Evolutionary conservation across 2,329 filamentous ascomycete species (phyloP).

Genomic region (Ustulina deusta): DNA sequence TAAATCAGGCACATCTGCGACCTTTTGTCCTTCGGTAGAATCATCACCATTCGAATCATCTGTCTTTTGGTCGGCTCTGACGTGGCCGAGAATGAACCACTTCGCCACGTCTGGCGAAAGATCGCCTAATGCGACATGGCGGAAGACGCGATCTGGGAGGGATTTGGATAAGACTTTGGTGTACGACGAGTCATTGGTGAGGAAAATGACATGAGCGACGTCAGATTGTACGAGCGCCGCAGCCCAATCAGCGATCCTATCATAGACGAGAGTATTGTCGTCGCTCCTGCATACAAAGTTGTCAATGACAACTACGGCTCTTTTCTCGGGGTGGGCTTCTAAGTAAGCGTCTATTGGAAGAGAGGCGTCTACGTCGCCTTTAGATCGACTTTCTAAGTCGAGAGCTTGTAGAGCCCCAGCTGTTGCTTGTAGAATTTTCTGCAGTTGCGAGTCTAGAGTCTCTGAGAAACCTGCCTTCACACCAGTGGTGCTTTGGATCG

Average conservation of each 20-base stretch:
- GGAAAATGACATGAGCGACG: slow-evolving; percentile 91
- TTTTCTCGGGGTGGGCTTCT: slow-evolving; percentile 85
- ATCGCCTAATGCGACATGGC: slow-evolving; percentile 86
- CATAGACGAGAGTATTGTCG: slow-evolving; percentile 74
- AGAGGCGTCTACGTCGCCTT: slow-evolving; percentile 77
- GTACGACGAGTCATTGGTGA: slow-evolving; percentile 90
- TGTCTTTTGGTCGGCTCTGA: slow-evolving; percentile 62
- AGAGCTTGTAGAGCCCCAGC: slow-evolving; percentile 82
- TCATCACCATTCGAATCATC: slow-evolving; percentile 49
- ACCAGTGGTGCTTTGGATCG: slow-evolving; percentile 92
- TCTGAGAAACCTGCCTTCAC: slow-evolving; percentile 96
- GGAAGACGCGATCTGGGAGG: slow-evolving; percentile 90
- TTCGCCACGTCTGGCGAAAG: slow-evolving; percentile 88
- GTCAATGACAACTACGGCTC: slow-evolving; percentile 88
- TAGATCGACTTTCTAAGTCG: slow-evolving; percentile 75
- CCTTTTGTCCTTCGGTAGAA: slow-evolving; percentile 45
- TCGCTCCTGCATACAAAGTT: slow-evolving; percentile 88
- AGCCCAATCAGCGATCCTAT: slow-evolving; percentile 90
- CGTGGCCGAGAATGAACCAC: slow-evolving; percentile 86
- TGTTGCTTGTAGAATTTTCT: slow-evolving; percentile 89
- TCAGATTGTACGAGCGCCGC: slow-evolving; percentile 87
- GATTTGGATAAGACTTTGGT: slow-evolving; percentile 88
- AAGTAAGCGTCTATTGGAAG: slow-evolving; percentile 87
- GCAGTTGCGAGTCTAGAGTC: slow-evolving; percentile 87
- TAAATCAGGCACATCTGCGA: slow-evolving; percentile 60